These are phyloP conservation scores for Aschersonia sp. DNA, from an alignment of 2,329 filamentous ascomycete species.

Conservation along the genomic window DNA sequence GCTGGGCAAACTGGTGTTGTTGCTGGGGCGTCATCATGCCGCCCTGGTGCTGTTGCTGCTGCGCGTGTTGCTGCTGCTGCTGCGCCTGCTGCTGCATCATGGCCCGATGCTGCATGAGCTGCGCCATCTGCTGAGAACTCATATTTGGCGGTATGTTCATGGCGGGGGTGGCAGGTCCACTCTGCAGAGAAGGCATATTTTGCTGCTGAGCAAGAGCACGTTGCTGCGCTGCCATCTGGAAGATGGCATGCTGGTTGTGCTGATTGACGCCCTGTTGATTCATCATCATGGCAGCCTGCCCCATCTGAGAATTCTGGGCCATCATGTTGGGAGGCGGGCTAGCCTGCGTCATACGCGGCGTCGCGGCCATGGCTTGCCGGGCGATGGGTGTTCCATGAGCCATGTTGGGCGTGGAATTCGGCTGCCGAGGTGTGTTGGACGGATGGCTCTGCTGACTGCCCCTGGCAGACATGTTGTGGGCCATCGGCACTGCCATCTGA, in stretches of 20 bases:
- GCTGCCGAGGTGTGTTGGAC: constrained; percentile 48
- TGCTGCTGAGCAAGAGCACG: constrained; percentile 29
- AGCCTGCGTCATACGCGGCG: constrained; percentile 47
- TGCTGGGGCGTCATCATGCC: constrained; percentile 26
- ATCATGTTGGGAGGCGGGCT: constrained; percentile 48
- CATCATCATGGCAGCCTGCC: constrained; percentile 34
- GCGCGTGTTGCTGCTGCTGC: constrained; percentile 16
- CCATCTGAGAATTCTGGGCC: constrained; percentile 40
- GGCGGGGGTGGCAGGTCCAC: constrained; percentile 17
- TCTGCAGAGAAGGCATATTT: constrained; percentile 24
- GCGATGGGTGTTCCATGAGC: constrained; percentile 43
- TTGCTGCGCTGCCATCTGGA: constrained; percentile 33
- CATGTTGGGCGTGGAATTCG: constrained; percentile 46
- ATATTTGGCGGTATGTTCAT: constrained; percentile 20
- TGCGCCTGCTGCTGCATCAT: constrained; percentile 22
- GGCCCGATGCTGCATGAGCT: constrained; percentile 24
- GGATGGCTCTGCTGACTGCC: constrained; percentile 54
- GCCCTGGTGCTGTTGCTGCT: constrained; percentile 16
- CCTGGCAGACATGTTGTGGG: constrained; percentile 47
- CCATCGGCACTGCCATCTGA: constrained; percentile 44
- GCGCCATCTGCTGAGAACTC: constrained; percentile 23
- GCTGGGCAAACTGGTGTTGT: constrained; percentile 26
- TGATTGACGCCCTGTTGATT: constrained; percentile 28
- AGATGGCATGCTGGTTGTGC: constrained; percentile 21
- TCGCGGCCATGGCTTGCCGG: constrained; percentile 35